A percentile compares a stretch with the other conserved stretches of the same genome.
phyloP scores from a whole-genome alignment of 352 stramenopile genomes.

The Pythium apleroticum region DNA sequence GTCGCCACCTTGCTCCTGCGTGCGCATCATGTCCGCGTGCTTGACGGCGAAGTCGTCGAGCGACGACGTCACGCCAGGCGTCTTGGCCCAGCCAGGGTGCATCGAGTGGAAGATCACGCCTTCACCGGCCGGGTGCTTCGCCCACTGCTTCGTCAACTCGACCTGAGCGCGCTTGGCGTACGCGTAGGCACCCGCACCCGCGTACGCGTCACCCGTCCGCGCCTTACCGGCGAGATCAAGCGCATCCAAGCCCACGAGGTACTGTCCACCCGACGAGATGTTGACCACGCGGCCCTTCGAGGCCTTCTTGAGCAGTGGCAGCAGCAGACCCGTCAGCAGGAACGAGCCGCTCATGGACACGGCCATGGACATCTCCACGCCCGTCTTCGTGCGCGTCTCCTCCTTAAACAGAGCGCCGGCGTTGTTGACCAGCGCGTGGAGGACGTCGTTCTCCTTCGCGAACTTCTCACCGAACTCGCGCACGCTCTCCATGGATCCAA shows the following conservation, averaged over 20 bases:
- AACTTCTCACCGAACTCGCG: conserved; percentile 36
- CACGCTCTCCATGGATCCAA: conserved; percentile 47
- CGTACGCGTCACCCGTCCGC: conserved; percentile 28
- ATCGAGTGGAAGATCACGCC: conserved; percentile 52
- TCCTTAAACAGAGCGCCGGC: conserved; percentile 43
- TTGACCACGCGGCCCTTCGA: conserved; percentile 48
- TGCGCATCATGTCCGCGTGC: conserved; percentile 49
- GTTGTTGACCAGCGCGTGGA: conserved; percentile 57
- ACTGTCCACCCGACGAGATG: conserved; percentile 49
- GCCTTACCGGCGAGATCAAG: conserved; percentile 31
- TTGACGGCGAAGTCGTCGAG: conserved; percentile 41
- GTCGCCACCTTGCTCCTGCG: conserved; percentile 40
- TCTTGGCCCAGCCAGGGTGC: conserved; percentile 52
- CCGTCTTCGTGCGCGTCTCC: conserved; percentile 31
- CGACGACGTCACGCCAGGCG: conserved; percentile 37
- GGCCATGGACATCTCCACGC: conserved; percentile 43
- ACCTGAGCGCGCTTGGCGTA: conserved; percentile 53
- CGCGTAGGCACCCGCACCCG: conserved; percentile 39
- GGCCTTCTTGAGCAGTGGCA: conserved; percentile 44
- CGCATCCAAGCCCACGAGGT: conserved; percentile 38
- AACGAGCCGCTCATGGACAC: conserved; percentile 44
- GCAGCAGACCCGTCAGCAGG: conserved; percentile 44
- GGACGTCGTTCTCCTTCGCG: conserved; percentile 16
- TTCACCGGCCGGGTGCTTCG: conserved; percentile 28
- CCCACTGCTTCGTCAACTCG: conserved; percentile 48